Evolutionary conservation across 1,284 basidiomycete species (phyloP), one percentile per base, ranked within the genome.

Genomic region (Bothia castanella): DNA sequence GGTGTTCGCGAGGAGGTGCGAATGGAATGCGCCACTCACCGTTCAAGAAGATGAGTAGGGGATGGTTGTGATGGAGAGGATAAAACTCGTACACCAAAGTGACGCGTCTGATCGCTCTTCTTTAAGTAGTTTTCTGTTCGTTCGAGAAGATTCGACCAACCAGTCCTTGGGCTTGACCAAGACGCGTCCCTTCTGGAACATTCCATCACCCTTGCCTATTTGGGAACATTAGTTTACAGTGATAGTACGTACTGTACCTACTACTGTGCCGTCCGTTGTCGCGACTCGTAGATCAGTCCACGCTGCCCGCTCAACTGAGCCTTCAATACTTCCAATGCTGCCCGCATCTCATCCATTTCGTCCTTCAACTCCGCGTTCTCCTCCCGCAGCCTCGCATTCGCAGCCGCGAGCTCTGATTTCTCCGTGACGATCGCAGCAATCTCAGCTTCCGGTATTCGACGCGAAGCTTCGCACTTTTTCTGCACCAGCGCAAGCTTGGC

Each of bases 331-430:
- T 87, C 85, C n/a, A 87, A 69, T 75, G 83, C 85, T 23, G 78
- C 83, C 48, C 76, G 77, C 69, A 88, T 67, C 60, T 91, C 87
- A 55, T 89, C 84, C 39, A 86, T 67, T 59, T 86, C 80, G 23
- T 85, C 82, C 48, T 74, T 75, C 53, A 86, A 59, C 17, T 79
- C 74, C 7, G 67, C 67, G 51, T 87, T 87, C 56, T 85, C 77
- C 23, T 79, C 77, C 27, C 72, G 71, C 43, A 89, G 60, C 49
- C 69, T 73, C 35, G 69, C 67, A 54, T 83, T 83, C 14, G 71
- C 66, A 27, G 72, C 66, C 31, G 66, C 70, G 37, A 87, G 61
- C 20, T 69, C 67, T 4, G 70, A 68, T 54, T 79, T 78, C 52
- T 80, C 79, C 3, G 66, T 60, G 11, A 71, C 71, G 42, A 75